phyloP scores from a whole-genome alignment of 2,329 filamentous ascomycete genomes.

The Xylariaceae sp. region DNA sequence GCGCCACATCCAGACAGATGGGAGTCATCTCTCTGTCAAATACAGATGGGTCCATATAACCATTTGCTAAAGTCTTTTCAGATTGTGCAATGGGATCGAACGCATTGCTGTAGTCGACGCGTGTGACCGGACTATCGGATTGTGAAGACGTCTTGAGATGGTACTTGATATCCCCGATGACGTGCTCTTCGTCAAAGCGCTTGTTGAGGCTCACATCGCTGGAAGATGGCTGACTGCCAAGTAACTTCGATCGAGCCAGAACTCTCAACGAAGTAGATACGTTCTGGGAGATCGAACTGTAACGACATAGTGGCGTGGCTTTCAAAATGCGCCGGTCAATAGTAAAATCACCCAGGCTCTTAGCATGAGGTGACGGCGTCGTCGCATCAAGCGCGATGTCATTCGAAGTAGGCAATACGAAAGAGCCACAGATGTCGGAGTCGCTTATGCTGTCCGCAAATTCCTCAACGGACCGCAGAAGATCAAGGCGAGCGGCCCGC shows the following conservation, averaged over 20 bases:
- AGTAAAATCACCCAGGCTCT: slow-evolving; percentile 46
- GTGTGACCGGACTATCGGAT: slow-evolving; percentile 33
- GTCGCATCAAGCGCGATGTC: slow-evolving; percentile 55
- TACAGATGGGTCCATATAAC: slow-evolving; percentile 59
- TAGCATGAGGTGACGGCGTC: slow-evolving; percentile 48
- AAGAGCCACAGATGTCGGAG: slow-evolving; percentile 55
- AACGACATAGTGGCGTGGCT: slow-evolving; percentile 34
- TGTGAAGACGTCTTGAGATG: slow-evolving; percentile 31
- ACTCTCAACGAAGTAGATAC: slow-evolving; percentile 34
- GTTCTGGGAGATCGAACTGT: slow-evolving; percentile 30
- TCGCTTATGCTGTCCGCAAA: slow-evolving; percentile 59
- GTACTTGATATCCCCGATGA: slow-evolving; percentile 33
- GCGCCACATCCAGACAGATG: slow-evolving; percentile 73
- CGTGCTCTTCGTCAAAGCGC: slow-evolving; percentile 22
- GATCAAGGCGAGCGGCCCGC: slow-evolving; percentile 26
- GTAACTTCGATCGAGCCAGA: slow-evolving; percentile 27
- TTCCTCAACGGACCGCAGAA: slow-evolving; percentile 47
- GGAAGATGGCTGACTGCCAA: background rate
- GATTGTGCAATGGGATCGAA: slow-evolving; percentile 56
- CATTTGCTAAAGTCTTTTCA: slow-evolving; percentile 39
- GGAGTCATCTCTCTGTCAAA: slow-evolving; percentile 67
- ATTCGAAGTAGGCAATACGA: slow-evolving; percentile 40
- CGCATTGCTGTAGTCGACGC: slow-evolving; percentile 51
- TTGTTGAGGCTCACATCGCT: background rate
- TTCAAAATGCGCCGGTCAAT: slow-evolving; percentile 46